phyloP scores from a whole-genome alignment of 2,329 filamentous ascomycete genomes.

The Trichoderma afroharzianum region DNA sequence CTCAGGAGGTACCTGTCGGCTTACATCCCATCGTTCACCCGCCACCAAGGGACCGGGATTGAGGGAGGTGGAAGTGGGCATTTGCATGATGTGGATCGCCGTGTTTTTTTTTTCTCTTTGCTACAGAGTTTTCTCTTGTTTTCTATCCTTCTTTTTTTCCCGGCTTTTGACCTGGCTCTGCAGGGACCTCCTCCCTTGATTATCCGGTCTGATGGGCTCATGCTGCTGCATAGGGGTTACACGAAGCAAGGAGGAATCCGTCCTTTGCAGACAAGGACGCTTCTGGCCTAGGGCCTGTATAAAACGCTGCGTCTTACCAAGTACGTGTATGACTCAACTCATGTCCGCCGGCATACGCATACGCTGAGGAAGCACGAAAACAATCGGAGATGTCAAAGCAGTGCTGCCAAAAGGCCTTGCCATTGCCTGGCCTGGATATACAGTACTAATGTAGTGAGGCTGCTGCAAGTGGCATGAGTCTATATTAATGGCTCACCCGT shows the following conservation, averaged over 20 bases:
- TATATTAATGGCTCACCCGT: conserved; percentile 11
- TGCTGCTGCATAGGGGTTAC: conserved; percentile 5
- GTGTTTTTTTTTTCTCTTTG: background rate
- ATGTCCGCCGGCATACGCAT: background rate
- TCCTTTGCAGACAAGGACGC: background rate
- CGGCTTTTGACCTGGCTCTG: background rate
- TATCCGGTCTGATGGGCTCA: conserved; percentile 1
- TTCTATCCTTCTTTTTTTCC: background rate
- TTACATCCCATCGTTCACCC: conserved; percentile 14
- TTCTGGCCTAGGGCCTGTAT: background rate
- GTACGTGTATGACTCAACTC: background rate
- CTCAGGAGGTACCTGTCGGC: background rate
- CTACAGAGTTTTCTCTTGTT: background rate
- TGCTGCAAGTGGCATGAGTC: conserved; percentile 2
- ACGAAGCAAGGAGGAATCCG: background rate
- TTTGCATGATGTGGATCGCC: conserved; percentile 16
- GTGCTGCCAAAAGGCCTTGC: background rate
- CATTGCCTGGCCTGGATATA: background rate
- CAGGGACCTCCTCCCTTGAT: conserved; percentile 12
- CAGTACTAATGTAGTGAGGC: background rate
- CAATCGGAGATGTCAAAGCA: background rate
- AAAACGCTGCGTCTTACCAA: background rate
- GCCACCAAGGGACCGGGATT: conserved; percentile 18
- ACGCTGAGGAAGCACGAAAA: background rate
- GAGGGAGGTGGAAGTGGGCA: conserved; percentile 14